A percentile compares a stretch with the other conserved stretches of the same genome.
Conservation (phyloP, 192 early-diverging fungal genomes). For the Mortierella claussenii region DNA sequence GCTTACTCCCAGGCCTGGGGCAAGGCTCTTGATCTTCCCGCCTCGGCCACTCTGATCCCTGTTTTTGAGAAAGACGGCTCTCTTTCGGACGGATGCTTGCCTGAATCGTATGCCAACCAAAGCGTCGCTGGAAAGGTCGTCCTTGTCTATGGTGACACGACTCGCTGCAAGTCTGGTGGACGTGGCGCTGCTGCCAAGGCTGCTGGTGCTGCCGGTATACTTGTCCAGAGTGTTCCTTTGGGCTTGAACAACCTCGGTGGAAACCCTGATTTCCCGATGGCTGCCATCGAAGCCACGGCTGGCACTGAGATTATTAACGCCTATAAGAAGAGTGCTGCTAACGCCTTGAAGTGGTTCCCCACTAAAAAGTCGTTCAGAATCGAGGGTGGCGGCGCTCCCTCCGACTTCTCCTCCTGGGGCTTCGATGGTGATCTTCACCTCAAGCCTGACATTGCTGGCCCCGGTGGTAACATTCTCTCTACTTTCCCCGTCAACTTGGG, state of each 20-base stretch:
- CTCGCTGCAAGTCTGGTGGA: constrained; percentile 46
- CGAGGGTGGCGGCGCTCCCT: constrained; percentile 59
- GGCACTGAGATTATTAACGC: constrained; percentile 47
- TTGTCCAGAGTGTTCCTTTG: constrained; percentile 40
- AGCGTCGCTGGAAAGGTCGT: constrained; percentile 51
- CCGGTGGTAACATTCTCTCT: constrained; percentile 77
- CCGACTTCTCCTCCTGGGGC: constrained; percentile 73
- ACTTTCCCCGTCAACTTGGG: constrained; percentile 61
- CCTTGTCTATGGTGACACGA: constrained; percentile 59
- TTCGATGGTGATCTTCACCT: constrained; percentile 68
- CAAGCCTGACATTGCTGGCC: constrained; percentile 70
- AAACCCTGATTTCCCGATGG: constrained; percentile 42
- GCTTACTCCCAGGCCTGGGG: constrained; percentile 13
- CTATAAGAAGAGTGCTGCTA: constrained; percentile 30
- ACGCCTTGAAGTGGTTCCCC: constrained; percentile 2
- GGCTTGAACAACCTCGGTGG: constrained; percentile 27
- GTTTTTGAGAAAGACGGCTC: constrained; percentile 32
- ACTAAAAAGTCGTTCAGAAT: constrained; percentile 3
- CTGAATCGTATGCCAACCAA: constrained; percentile 9
- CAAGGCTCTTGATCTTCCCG: constrained; percentile 51
- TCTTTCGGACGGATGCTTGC: constrained; percentile 33
- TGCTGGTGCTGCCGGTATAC: constrained; percentile 39
- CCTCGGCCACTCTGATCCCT: constrained; percentile 27
- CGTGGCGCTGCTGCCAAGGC: constrained; percentile 46
- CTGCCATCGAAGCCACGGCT: constrained; percentile 31